Conservation (phyloP, 495 filamentous ascomycete genomes). For the Hamigera avellanea region DNA sequence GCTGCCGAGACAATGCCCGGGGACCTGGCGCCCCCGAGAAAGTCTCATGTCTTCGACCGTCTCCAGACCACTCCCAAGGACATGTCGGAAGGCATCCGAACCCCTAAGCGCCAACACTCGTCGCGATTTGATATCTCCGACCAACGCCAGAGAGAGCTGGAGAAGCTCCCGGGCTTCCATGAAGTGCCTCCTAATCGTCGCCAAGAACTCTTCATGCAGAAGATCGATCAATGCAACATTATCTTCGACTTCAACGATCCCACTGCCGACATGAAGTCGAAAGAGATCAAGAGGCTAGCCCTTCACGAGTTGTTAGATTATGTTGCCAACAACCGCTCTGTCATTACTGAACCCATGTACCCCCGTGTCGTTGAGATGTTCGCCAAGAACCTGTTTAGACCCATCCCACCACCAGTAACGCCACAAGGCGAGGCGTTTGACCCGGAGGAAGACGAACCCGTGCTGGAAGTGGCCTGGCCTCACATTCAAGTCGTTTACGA, state of each 20-base stretch:
- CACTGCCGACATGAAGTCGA: constrained; percentile 98
- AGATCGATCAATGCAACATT: constrained; percentile 99
- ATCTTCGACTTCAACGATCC: constrained; percentile 99
- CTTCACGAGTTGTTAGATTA: constrained; percentile 96
- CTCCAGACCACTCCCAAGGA: constrained; percentile 91
- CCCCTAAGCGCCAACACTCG: constrained; percentile 91
- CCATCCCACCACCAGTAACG: constrained; percentile 92
- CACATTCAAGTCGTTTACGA: constrained; percentile 99
- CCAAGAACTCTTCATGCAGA: constrained; percentile 99
- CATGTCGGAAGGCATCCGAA: constrained; percentile 86
- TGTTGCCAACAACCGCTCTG: constrained; percentile 94
- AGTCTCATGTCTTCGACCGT: constrained; percentile 81
- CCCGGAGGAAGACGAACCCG: constrained; percentile 96
- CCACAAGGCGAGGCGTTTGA: constrained; percentile 98
- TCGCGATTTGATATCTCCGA: constrained; percentile 97
- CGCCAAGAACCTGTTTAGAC: constrained; percentile 94
- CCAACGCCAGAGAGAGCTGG: constrained; percentile 77
- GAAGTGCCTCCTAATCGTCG: constrained; percentile 91
- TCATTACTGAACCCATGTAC: constrained; percentile 99
- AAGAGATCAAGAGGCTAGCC: constrained; percentile 96
- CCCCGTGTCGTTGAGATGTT: constrained; percentile 99
- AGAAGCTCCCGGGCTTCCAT: constrained; percentile 97
- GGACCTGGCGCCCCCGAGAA: constrained; percentile 91
- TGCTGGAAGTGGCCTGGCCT: constrained; percentile 97
- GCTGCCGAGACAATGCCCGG: constrained; percentile 96